phyloP scores from a whole-genome alignment of 78 protist genomes.

The Paratrimastix pyriformis region DNA sequence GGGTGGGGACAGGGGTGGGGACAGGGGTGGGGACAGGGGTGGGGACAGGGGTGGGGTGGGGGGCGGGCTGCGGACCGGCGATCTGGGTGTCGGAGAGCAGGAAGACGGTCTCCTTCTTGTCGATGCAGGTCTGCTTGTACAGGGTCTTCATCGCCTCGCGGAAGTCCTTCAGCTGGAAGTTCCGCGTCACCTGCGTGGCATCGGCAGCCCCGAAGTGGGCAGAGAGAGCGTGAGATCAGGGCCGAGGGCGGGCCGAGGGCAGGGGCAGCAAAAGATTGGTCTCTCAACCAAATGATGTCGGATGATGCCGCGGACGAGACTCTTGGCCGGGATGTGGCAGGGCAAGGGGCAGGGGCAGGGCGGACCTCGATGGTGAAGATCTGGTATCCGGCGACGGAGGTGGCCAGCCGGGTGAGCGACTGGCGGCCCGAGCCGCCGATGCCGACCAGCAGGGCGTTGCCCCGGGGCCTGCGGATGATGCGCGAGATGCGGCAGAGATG shows the following conservation, averaged over 20 bases:
- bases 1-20: no score
- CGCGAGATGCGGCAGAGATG: conserved; percentile 59
- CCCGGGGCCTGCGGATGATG: conserved; percentile 41
- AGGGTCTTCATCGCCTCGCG: conserved; percentile 51
- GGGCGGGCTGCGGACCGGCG: no score
- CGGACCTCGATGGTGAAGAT: conserved; percentile 53
- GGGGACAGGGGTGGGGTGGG: no score
- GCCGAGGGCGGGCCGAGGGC: no score
- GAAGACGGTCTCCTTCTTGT: conserved; percentile 34
- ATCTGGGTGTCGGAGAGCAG: conserved; percentile 48
- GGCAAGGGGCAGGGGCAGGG: not conserved
- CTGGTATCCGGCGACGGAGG: conserved; percentile 25
- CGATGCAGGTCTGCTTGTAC: conserved; percentile 24
- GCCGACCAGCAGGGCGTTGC: conserved; percentile 71
- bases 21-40: no score
- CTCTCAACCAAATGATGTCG: not conserved
- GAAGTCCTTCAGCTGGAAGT: conserved; percentile 28
- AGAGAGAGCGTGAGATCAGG: no score
- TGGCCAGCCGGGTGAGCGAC: conserved; percentile 52
- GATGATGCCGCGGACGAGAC: not conserved
- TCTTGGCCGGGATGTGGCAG: not conserved
- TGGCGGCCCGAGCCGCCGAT: conserved; percentile 64
- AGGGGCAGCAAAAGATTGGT: not conserved
- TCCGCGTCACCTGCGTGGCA: no score
- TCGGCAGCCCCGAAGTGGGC: no score